Conservation (phyloP, 1,284 basidiomycete species). For the Gymnopus androsaceus region DNA sequence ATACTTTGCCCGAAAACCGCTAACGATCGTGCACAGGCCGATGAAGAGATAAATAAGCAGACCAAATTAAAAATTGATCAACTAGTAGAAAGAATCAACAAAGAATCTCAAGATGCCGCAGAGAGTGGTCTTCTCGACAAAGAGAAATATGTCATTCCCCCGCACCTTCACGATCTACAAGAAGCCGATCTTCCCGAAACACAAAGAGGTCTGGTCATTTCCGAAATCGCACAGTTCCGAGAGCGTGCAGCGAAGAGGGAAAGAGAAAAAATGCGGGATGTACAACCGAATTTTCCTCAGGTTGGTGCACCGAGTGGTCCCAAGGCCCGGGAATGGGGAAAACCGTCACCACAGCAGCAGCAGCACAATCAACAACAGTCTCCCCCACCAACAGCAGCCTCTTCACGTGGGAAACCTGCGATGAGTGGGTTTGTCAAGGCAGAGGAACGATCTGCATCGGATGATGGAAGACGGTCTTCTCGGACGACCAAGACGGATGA, state of each 20-base stretch:
- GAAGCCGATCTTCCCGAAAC: conserved; percentile 96
- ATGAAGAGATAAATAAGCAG: conserved; percentile 57
- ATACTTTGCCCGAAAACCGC: neutral
- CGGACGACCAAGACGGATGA: conserved; percentile 74
- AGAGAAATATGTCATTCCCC: conserved; percentile 86
- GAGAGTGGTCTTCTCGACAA: conserved; percentile 70
- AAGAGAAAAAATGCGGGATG: conserved; percentile 79
- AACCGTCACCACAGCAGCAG: conserved; percentile 49
- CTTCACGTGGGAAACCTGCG: conserved; percentile 69
- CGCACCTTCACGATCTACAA: conserved; percentile 92
- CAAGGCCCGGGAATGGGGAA: conserved; percentile 76
- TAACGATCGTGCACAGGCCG: conserved; percentile 44
- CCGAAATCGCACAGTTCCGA: conserved; percentile 92
- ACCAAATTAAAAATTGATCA: conserved; percentile 58
- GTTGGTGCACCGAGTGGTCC: conserved; percentile 64
- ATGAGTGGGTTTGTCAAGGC: conserved; percentile 76
- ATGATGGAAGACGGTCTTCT: conserved; percentile 38
- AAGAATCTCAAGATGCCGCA: conserved; percentile 65
- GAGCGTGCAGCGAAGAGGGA: conserved; percentile 86
- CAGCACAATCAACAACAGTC: no score
- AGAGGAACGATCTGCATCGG: conserved; percentile 40
- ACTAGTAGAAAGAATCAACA: conserved; percentile 62
- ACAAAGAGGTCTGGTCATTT: conserved; percentile 89
- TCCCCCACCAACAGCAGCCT: conserved; percentile 42
- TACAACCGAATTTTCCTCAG: conserved; percentile 56